Base-by-base conservation (phyloP, 371 early-diverging fungal species). In the Circinella umbellata region DNA sequence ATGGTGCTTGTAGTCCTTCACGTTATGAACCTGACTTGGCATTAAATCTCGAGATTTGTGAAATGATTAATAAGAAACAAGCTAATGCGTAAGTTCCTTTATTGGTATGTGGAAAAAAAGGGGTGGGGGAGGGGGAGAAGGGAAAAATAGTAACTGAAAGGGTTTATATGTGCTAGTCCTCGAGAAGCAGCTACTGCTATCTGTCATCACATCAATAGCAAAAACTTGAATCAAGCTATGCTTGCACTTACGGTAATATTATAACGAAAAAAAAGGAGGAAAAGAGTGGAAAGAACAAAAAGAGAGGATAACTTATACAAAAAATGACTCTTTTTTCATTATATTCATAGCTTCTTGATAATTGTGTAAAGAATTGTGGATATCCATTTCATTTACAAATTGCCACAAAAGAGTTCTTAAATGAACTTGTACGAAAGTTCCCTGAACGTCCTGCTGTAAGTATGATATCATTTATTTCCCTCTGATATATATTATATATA, bases 361-460 rank as follows among this genome's bases (percentile, higher is more conserved):
- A 92, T 68, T 95, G 96, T 74, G 95, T 97, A 69, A 98, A 98
- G 81, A 98, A 99, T 80, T 98, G 98, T 77, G 98, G 98, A 0
- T 95, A 97, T 76, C 92, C 99, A 4, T 97, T 99, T 74, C 98
- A 99, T 73, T 84, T 96, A 70, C 96, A 97, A 75, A 90, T 99
- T 64, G 93, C 93, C 37, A 92, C 95, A 39, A 96, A 96, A 73
- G 99, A 98, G 73, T 98, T 99, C 76, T 81, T 99, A 64, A 98
- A 97, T 77, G 96, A 96, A 69, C 87, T 99, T 18, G 97, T 98
- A n/a, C 88, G 92, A 55, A 88, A 92, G 70, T 98, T 99, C 68
- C 98, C 99, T 13, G 96, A 96, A 67, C 86, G 90, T 14, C 95
- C 96, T 20, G 90, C 89, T 38, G 69, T 69, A 64, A 69, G 61